Base-by-base conservation (phyloP, 345 rosid species). In the Citrus inodora region DNA sequence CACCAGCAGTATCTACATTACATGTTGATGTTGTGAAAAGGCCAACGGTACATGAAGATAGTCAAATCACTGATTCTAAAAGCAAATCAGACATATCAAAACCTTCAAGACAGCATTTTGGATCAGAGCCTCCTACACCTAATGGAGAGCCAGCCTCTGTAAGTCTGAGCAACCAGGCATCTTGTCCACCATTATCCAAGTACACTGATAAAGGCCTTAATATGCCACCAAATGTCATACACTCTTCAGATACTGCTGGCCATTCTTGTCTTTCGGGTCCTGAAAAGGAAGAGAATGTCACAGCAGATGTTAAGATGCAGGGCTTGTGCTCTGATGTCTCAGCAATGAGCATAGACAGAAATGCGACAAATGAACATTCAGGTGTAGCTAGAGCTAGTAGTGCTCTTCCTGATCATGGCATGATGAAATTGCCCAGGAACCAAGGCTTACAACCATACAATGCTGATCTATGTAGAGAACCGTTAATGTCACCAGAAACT, bases 391-490 rank as follows among this genome's bases (percentile, higher is more conserved):
- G 79, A 80, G 59, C 83, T 60, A 74, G 67, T 67, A 72, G 79
- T 79, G 67, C 75, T 67, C 30, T 79, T 56, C 76, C 88, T 63
- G 93, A 90, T 80, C 82, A 83, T 17, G 82, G 83, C 76, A 59
- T 80, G 75, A 76, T 85, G 59, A 87, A 78, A 81, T 84, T 81
- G 21, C 85, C 86, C 77, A 55, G 78, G 71, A 80, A 66, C 71
- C 83, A 67, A 79, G 86, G 69, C 63, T 46, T 82, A 62, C 89
- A 79, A 78, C 86, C 80, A 67, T 71, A 70, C 53, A 74, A 65
- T 73, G 56, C 73, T 58, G 90, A 87, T 70, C 79, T 77, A 35
- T 72, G 30, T 78, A 61, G 60, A 71, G 84, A 88, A 71, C 42
- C 84, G 33, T 68, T 60, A 69, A 53, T 67, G 67, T 65, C 87